Evolutionary conservation across 208 protist genomes (phyloP).

Genomic region (Lotmaria passim): DNA sequence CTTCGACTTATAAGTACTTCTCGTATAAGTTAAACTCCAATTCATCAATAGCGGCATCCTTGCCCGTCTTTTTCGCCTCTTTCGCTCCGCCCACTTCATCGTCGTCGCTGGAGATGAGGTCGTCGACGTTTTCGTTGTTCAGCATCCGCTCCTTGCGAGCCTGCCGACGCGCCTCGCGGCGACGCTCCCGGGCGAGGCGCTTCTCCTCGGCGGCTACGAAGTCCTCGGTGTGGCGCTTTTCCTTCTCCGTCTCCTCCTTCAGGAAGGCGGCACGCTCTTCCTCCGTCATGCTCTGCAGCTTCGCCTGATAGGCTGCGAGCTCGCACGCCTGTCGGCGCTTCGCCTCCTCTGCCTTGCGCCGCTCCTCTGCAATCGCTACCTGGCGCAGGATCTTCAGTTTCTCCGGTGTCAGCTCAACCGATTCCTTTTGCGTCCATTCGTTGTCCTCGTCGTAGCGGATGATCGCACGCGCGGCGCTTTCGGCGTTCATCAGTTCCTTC

Average conservation of each 20-base stretch:
- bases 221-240: constrained; percentile 40
- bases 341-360: constrained; percentile 46
- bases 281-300: constrained; percentile 41
- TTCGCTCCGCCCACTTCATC: constrained; percentile 28
- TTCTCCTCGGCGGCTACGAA: constrained; percentile 39
- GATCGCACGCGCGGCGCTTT: constrained; percentile 32
- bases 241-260: constrained; percentile 43
- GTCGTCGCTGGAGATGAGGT: constrained; percentile 42
- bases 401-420: constrained; percentile 24
- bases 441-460: constrained; percentile 47
- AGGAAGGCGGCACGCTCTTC: constrained; percentile 61
- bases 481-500: constrained; percentile 29
- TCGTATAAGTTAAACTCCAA: constrained; percentile 40
- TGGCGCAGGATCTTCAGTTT: constrained; percentile 43
- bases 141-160: constrained; percentile 42
- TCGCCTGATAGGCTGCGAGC: constrained; percentile 53
- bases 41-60: constrained; percentile 35
- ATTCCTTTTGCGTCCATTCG: constrained; percentile 39
- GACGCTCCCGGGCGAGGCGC: constrained; percentile 31
- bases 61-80: constrained; percentile 35
- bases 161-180: constrained; percentile 45
- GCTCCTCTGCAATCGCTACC: constrained; percentile 26
- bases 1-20: constrained; percentile 34
- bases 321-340: constrained; percentile 47
- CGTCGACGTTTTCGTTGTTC: constrained; percentile 29